Base-by-base conservation (phyloP, 2,329 filamentous ascomycete genomes). In the Colletotrichum musae region DNA sequence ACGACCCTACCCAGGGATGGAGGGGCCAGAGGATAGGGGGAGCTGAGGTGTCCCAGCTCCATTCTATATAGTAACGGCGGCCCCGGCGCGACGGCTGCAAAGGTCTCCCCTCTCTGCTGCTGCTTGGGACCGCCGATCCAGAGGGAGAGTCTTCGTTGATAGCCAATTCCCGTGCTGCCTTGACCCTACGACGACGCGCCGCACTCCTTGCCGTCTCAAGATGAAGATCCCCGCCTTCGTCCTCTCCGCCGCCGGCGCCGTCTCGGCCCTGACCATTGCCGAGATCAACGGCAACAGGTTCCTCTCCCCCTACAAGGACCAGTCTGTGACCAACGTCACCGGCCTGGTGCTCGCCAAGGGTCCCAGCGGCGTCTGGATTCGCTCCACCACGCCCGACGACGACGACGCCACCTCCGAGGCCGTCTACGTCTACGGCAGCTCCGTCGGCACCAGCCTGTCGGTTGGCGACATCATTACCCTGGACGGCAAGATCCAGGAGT, bases 251-350 rank as follows among this genome's bases (percentile, higher is more conserved):
- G 75, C 75, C 59, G 65, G 75, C 72, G 70, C 74, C 45, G 79
- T 70, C 51, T 75, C 79, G 47, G 83, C 84, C 52, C 72, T 86
- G 64, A 85, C 85, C 67, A 89, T 91, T 73, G 82, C 84, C 68
- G 82, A 90, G 74, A 92, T 93, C 84, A 93, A 92, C 73, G 91
- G 91, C 72, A 84, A 89, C 74, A 84, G 79, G 24, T 93, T 88
- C 78, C 77, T 92, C 56, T 93, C 91, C 16, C 86, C 89, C 0
- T 87, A 88, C 76, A 82, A 82, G 9, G 87, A 86, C 57, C 80
- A 89, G 75, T 80, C 79, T 6, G 87, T 93, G 58, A 85, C 84
- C 24, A 86, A 87, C 65, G 83, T 93, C 64, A 85, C 85, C 41
- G 91, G 91, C 45, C 80, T 93, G 12, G 85, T 93, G 16, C 91